phyloP scores from a whole-genome alignment of 257 asterid species.

The Jacaranda copaia region DNA sequence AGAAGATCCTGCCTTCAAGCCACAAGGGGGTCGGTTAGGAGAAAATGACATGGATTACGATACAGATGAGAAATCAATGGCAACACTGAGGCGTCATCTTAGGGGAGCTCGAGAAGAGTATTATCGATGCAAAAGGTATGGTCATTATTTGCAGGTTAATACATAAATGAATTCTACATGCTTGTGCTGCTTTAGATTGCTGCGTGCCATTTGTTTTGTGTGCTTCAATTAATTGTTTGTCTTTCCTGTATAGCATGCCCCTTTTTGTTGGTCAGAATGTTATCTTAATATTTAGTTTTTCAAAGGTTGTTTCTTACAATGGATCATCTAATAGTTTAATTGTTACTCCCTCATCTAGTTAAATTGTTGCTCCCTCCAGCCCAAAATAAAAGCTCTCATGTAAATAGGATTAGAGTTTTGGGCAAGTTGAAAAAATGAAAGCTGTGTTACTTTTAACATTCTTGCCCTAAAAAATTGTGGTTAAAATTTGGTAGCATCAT shows the following conservation, averaged over 20 bases:
- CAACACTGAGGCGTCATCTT: slow-evolving; percentile 93
- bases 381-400: slow-evolving; percentile 10
- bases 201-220: slow-evolving; percentile 22
- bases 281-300: slow-evolving; percentile 5
- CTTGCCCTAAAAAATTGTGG: neutral
- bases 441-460: neutral
- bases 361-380: slow-evolving; percentile 1
- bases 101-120: slow-evolving; percentile 96
- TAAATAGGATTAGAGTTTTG: slow-evolving; percentile 17
- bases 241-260: slow-evolving; percentile 15
- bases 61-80: slow-evolving; percentile 99
- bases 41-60: slow-evolving; percentile 99
- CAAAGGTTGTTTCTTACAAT: slow-evolving; percentile 18
- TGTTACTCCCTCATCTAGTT: slow-evolving; percentile 5
- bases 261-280: slow-evolving; percentile 3
- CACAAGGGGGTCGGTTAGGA: slow-evolving; percentile 97
- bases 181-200: slow-evolving; percentile 25
- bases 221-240: slow-evolving; percentile 22
- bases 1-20: slow-evolving; percentile 98
- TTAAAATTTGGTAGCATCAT: neutral
- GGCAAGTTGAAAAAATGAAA: slow-evolving; percentile 10
- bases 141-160: slow-evolving; percentile 32
- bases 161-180: slow-evolving; percentile 25
- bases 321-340: neutral
- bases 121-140: slow-evolving; percentile 90